These are phyloP conservation scores for Inga leiocalycina DNA, from an alignment of 306 rosid genomes.

Conservation along the genomic window DNA sequence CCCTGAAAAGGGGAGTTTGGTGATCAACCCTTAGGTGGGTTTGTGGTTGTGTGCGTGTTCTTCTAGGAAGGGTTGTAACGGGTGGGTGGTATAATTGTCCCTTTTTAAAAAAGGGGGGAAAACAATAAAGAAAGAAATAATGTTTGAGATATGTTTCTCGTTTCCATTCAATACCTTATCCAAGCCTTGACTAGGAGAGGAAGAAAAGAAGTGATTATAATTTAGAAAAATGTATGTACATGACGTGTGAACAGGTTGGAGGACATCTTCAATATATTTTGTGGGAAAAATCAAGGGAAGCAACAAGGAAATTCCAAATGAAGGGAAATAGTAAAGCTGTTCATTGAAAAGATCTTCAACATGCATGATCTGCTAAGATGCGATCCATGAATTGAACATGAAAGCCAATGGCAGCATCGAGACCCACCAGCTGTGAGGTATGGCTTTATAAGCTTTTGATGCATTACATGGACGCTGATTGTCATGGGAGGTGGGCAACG, in stretches of 20 bases:
- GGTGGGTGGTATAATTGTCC: not conserved
- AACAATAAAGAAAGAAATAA: not conserved
- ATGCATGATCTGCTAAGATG: constrained; percentile 31
- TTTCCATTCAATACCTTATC: constrained; percentile 1
- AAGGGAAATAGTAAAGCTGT: not conserved
- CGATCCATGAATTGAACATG: constrained; percentile 29
- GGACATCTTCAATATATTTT: constrained; percentile 1
- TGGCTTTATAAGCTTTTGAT: constrained; percentile 36
- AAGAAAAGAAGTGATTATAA: not conserved
- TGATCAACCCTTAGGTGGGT: not conserved
- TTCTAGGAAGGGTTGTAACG: not conserved
- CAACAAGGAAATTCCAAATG: constrained; percentile 9
- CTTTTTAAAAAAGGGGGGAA: not conserved
- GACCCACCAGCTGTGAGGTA: constrained; percentile 46
- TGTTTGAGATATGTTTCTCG: not conserved
- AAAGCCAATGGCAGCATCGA: constrained; percentile 36
- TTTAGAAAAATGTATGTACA: constrained; percentile 12
- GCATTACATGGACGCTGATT: constrained; percentile 44
- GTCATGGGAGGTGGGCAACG: constrained; percentile 51
- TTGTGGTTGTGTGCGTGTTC: not conserved
- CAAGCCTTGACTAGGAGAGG: not conserved
- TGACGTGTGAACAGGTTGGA: not conserved
- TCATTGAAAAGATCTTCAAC: constrained; percentile 12
- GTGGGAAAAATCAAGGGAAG: constrained; percentile 6
- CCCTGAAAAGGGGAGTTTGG: not conserved